Conservation (phyloP, 768 basidiomycete genomes). For the Phaffia australis region DNA sequence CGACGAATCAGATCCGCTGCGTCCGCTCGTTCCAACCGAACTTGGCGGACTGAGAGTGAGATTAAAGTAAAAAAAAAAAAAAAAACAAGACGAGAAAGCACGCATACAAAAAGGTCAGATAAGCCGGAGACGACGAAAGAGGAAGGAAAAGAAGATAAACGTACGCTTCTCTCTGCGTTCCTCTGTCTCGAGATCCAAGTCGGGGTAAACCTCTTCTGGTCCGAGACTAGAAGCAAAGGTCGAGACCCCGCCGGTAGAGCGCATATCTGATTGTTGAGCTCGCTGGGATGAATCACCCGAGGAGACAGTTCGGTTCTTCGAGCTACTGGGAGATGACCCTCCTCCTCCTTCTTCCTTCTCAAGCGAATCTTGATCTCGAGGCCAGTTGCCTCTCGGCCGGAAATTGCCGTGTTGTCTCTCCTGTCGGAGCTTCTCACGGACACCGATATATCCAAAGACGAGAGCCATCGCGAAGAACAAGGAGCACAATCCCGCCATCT, state of each 20-base stretch:
- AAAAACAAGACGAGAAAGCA: no score
- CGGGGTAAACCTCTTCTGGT: background rate
- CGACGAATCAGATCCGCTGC: conserved; percentile 4
- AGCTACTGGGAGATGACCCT: no score
- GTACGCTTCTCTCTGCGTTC: background rate
- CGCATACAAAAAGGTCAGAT: no score
- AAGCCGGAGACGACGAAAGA: background rate
- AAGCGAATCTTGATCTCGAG: background rate
- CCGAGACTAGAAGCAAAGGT: background rate
- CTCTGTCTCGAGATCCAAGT: conserved; percentile 1
- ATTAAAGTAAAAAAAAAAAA: background rate
- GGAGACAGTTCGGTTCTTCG: background rate
- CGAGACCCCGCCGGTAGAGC: background rate
- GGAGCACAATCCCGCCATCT: conserved; percentile 11
- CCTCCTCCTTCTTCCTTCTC: no score
- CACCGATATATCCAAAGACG: conserved; percentile 2
- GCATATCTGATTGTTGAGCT: background rate
- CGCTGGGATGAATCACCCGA: background rate
- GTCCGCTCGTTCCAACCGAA: background rate
- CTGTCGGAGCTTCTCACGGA: no score
- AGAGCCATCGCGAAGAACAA: conserved; percentile 1
- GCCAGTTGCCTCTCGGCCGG: background rate
- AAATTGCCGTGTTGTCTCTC: no score
- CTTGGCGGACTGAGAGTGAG: background rate
- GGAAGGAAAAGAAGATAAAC: background rate